A percentile compares a stretch with the other conserved stretches of the same genome.
phyloP scores from a whole-genome alignment of 192 early-diverging fungal species.

The Mortierella claussenii region DNA sequence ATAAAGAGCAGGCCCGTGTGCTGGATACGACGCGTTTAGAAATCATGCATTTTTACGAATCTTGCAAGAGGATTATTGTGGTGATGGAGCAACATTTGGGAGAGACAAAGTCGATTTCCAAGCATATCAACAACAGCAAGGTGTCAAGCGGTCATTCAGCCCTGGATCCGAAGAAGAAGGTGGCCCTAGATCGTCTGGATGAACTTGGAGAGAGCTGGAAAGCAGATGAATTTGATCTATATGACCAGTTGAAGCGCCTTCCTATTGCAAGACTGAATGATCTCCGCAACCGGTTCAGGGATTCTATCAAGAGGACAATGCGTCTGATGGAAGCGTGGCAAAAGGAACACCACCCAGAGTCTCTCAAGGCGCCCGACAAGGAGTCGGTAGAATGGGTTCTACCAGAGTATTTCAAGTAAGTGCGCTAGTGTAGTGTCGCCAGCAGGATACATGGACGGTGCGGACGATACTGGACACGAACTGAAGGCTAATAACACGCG shows the following conservation, averaged over 20 bases:
- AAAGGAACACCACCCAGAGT: constrained; percentile 33
- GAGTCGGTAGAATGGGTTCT: constrained; percentile 52
- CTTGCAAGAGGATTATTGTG: constrained; percentile 56
- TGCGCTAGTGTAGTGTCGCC: background rate
- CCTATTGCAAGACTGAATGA: constrained; percentile 61
- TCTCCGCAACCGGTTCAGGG: constrained; percentile 56
- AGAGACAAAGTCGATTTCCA: constrained; percentile 41
- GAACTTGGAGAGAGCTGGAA: constrained; percentile 49
- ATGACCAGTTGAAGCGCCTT: constrained; percentile 49
- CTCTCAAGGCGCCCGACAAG: constrained; percentile 25
- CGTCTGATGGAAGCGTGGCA: constrained; percentile 64
- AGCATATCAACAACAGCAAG: constrained; percentile 13
- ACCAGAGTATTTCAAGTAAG: constrained; percentile 65
- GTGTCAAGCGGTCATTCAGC: background rate
- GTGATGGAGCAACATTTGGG: constrained; percentile 52
- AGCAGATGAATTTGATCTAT: constrained; percentile 59
- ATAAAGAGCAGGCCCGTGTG: constrained; percentile 35
- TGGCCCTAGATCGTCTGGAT: constrained; percentile 26
- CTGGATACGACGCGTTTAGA: constrained; percentile 49
- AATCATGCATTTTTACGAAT: constrained; percentile 60
- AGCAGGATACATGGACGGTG: too few relatives aligned
- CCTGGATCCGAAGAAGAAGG: constrained; percentile 10
- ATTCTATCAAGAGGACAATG: constrained; percentile 48
- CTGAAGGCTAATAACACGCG: too few relatives aligned
- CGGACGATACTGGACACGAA: too few relatives aligned